Conservation (phyloP, 805 yeast genomes). For the Metschnikowia hibisci region DNA sequence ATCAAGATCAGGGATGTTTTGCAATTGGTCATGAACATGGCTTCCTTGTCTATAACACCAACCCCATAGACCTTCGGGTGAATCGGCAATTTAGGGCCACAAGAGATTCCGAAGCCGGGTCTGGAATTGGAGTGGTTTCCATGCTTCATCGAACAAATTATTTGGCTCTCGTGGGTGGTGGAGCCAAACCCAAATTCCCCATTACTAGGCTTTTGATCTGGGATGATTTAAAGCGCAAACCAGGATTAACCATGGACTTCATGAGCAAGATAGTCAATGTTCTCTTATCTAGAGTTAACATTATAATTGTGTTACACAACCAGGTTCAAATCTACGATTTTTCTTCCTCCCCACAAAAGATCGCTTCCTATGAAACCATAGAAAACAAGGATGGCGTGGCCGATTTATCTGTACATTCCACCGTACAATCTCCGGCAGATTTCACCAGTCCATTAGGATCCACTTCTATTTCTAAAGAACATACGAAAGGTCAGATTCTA, state of each 20-base stretch:
- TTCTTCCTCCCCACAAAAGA: conserved; percentile 68
- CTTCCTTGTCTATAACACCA: conserved; percentile 79
- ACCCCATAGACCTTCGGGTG: conserved; percentile 78
- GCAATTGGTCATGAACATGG: conserved; percentile 79
- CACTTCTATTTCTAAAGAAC: conserved; percentile 12
- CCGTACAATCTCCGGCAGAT: conserved; percentile 6
- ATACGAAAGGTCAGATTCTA: conserved; percentile 44
- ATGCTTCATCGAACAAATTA: conserved; percentile 92
- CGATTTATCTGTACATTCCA: conserved; percentile 42
- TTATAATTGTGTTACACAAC: conserved; percentile 66
- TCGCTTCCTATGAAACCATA: conserved; percentile 61
- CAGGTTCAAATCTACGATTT: conserved; percentile 76
- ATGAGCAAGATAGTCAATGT: conserved; percentile 72
- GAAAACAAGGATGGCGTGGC: conserved; percentile 63
- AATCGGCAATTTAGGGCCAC: conserved; percentile 44
- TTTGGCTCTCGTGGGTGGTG: conserved; percentile 88
- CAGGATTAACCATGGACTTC: conserved; percentile 71
- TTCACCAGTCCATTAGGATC: conserved; percentile 10
- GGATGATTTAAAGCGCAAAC: conserved; percentile 83
- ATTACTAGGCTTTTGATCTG: conserved; percentile 78
- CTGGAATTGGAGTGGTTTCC: conserved; percentile 70
- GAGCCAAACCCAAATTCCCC: conserved; percentile 72
- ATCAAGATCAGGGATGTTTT: conserved; percentile 89
- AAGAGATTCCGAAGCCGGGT: conserved; percentile 19
- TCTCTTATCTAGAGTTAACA: conserved; percentile 66